Evolutionary conservation across 768 basidiomycete genomes (phyloP), one percentile per base, ranked within the genome.

Genomic region (Bullera alba): DNA sequence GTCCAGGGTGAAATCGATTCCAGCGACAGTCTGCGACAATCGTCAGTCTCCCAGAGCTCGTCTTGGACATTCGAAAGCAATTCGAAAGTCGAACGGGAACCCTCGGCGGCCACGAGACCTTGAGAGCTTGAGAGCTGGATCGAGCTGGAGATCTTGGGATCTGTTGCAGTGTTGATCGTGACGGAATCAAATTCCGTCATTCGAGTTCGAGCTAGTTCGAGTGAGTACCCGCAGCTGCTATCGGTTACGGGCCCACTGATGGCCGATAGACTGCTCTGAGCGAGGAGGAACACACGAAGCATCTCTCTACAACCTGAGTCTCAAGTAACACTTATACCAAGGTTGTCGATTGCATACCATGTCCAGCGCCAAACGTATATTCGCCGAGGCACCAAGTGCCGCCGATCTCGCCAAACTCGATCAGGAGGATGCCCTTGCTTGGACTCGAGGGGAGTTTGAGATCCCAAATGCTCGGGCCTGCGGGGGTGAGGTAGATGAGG

Each of bases 381-480:
- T n/a, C n/a, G n/a, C n/a, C n/a, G n/a, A n/a, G n/a, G n/a, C n/a
- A n/a, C n/a, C n/a, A n/a, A n/a, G n/a, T n/a, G n/a, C n/a, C n/a
- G n/a, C 48, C 28, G 48, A 56, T 27, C 48, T 68, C 3, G 36
- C 42, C 19, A 36, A 47, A 17, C 35, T 53, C n/a, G 68, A 70
- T 39, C 17, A 42, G 12, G 50, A 65, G 25, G 71, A 72, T 54
- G 50, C 56, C 7, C 56, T 72, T 4, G 51, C 50, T 7, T 72
- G 71, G 71, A 67, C 71, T 4, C 42, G 69, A 27, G 63, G 47
- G 5, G 69, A 72, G 38, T 72, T 69, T 42, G 71, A 72, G 58
- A 58, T 72, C 5, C 71, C 71, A 6, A 42, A 48, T 0, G 51
- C 51, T 8, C 43, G 51, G 23, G 71, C 67, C n/a, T 67, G 66